Evolutionary conservation across 2,329 filamentous ascomycete species (phyloP).

Genomic region (Bipolaris gigantea): DNA sequence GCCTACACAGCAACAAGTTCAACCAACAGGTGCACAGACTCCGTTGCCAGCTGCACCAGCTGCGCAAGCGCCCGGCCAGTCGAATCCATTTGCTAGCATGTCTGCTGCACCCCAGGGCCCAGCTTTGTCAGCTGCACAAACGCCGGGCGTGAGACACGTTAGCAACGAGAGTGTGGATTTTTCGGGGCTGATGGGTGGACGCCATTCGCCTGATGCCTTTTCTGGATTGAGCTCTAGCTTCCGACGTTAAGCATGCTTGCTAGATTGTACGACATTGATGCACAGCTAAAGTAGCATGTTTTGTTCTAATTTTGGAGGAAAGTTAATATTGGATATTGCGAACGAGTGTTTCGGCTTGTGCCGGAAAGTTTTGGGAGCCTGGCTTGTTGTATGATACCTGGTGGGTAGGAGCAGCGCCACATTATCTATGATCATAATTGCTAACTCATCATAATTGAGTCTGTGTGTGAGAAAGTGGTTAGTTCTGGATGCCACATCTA

Average conservation of each 20-base stretch:
- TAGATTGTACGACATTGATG: not conserved
- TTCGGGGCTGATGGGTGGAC: slow-evolving; percentile 64
- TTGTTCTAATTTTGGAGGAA: not conserved
- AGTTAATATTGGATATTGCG: slow-evolving; percentile 2
- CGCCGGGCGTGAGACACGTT: slow-evolving; percentile 46
- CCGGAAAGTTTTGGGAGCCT: not conserved
- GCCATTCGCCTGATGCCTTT: slow-evolving; percentile 80
- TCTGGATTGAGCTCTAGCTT: slow-evolving; percentile 68
- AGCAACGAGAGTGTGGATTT: slow-evolving; percentile 72
- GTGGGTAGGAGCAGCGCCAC: slow-evolving; percentile 7
- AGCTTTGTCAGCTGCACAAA: slow-evolving; percentile 27
- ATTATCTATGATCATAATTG: slow-evolving; percentile 6
- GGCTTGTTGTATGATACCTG: slow-evolving; percentile 15
- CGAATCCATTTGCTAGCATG: slow-evolving; percentile 58
- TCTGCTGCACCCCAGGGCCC: slow-evolving; percentile 23
- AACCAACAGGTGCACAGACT: slow-evolving; percentile 30
- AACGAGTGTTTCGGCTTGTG: not conserved
- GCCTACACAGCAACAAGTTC: slow-evolving; percentile 39
- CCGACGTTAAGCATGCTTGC: slow-evolving; percentile 23
- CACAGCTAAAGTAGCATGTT: not conserved
- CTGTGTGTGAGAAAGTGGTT: not conserved
- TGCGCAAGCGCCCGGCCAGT: slow-evolving; percentile 46
- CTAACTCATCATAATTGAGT: slow-evolving; percentile 2
- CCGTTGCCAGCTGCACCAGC: slow-evolving; percentile 21
- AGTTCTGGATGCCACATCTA: not conserved